phyloP scores from a whole-genome alignment of 441 rosid species.

The Lepidium campestre region DNA sequence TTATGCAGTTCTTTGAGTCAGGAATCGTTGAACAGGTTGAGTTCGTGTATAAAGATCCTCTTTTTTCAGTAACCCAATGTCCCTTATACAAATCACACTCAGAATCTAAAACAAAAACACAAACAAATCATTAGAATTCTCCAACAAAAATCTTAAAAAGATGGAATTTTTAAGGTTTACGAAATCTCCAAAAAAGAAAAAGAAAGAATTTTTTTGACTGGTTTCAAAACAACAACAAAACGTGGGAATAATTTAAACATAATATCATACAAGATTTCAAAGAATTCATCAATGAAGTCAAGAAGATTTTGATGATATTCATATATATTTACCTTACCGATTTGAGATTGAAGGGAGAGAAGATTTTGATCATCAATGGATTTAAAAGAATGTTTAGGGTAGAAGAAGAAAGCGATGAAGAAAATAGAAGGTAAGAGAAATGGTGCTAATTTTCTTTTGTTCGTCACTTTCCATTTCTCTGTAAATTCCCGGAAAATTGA shows the following conservation, averaged over 20 bases:
- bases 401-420: conserved; percentile 40
- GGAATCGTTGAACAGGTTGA: conserved; percentile 64
- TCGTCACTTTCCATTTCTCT: conserved; percentile 22
- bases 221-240: neutral
- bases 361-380: conserved; percentile 24
- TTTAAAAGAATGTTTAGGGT: conserved; percentile 39
- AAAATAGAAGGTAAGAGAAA: conserved; percentile 37
- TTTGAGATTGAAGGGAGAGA: conserved; percentile 21
- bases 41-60: conserved; percentile 55
- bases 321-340: conserved; percentile 23
- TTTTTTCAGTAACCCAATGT: conserved; percentile 57
- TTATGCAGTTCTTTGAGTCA: conserved; percentile 62
- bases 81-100: conserved; percentile 63
- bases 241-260: neutral
- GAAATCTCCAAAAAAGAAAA: neutral
- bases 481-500: conserved; percentile 7
- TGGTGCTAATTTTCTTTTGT: conserved; percentile 28
- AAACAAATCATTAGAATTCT: neutral
- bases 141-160: neutral
- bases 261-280: neutral
- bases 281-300: neutral
- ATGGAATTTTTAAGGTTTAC: no score
- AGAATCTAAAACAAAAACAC: conserved; percentile 19
- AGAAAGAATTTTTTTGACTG: neutral
- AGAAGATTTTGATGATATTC: neutral